phyloP scores from a whole-genome alignment of 2,329 filamentous ascomycete genomes.

The Apiospora phragmitis region DNA sequence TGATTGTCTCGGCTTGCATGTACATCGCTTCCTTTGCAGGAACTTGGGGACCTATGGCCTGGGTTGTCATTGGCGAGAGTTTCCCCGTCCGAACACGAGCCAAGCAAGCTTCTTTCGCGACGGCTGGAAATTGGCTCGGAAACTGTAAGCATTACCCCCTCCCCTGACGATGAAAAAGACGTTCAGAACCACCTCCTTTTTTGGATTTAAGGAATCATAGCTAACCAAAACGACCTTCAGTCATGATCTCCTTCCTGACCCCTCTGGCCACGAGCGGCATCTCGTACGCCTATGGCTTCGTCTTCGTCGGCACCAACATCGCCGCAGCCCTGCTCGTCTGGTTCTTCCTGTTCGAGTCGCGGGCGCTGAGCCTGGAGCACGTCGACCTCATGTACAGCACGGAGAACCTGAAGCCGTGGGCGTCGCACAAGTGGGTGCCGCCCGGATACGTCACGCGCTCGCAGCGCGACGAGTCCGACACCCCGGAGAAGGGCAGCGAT shows the following conservation, averaged over 20 bases:
- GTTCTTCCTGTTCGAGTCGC: conserved; percentile 70
- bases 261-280: conserved; percentile 64
- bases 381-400: conserved; percentile 71
- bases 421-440: conserved; percentile 54
- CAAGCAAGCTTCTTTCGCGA: conserved; percentile 55
- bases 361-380: conserved; percentile 67
- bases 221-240: conserved; percentile 22
- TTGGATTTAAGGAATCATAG: not conserved
- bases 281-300: conserved; percentile 63
- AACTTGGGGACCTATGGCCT: conserved; percentile 71
- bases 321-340: conserved; percentile 60
- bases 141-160: conserved; percentile 46
- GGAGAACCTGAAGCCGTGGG: conserved; percentile 58
- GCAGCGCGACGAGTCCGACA: conserved; percentile 19
- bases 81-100: conserved; percentile 60
- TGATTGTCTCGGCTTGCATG: conserved; percentile 73
- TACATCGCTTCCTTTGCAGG: conserved; percentile 72
- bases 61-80: conserved; percentile 68
- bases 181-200: not conserved
- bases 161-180: not conserved
- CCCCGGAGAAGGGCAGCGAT: conserved; percentile 2
- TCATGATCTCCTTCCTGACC: conserved; percentile 68
- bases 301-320: conserved; percentile 65
- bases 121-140: conserved; percentile 58
- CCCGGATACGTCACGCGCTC: conserved; percentile 43